Conservation (phyloP, 2,329 filamentous ascomycete genomes). For the Alternaria solani region DNA sequence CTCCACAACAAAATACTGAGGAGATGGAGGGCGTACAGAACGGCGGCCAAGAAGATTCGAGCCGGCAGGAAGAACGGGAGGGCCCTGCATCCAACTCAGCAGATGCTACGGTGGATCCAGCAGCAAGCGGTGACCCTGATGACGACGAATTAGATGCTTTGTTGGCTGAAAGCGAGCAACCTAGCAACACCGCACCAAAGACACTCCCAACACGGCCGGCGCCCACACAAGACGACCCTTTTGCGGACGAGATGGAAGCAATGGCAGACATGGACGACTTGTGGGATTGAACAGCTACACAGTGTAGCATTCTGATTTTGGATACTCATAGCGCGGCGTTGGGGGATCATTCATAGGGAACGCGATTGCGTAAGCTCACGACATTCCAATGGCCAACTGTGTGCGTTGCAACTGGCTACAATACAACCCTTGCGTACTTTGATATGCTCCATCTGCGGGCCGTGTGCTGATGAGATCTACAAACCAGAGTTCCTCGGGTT, state of each 20-base stretch:
- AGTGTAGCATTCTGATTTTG: slow-evolving; percentile 3
- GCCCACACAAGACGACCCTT: slow-evolving; percentile 40
- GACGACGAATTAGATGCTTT: slow-evolving; percentile 63
- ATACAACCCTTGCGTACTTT: background rate
- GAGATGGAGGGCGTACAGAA: slow-evolving; percentile 23
- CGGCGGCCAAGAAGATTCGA: background rate
- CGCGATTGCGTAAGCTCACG: background rate
- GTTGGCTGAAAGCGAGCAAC: slow-evolving; percentile 57
- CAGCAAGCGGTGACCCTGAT: slow-evolving; percentile 53
- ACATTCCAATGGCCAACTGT: background rate
- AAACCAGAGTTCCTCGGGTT: background rate
- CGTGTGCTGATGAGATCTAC: background rate
- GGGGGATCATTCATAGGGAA: background rate
- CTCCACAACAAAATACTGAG: slow-evolving; percentile 12
- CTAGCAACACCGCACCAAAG: slow-evolving; percentile 13
- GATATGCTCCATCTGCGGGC: background rate
- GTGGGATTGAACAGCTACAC: slow-evolving; percentile 29
- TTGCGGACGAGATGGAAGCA: slow-evolving; percentile 52
- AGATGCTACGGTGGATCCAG: slow-evolving; percentile 20
- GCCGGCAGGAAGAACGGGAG: slow-evolving; percentile 1
- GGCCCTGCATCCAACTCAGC: slow-evolving; percentile 18
- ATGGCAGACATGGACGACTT: slow-evolving; percentile 51
- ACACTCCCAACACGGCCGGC: slow-evolving; percentile 19
- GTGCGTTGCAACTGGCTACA: background rate
- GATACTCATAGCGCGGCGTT: slow-evolving; percentile 41